Evolutionary conservation across 2,329 filamentous ascomycete genomes (phyloP), one percentile per base, ranked within the genome.

Genomic region (Zasmidium cellare): DNA sequence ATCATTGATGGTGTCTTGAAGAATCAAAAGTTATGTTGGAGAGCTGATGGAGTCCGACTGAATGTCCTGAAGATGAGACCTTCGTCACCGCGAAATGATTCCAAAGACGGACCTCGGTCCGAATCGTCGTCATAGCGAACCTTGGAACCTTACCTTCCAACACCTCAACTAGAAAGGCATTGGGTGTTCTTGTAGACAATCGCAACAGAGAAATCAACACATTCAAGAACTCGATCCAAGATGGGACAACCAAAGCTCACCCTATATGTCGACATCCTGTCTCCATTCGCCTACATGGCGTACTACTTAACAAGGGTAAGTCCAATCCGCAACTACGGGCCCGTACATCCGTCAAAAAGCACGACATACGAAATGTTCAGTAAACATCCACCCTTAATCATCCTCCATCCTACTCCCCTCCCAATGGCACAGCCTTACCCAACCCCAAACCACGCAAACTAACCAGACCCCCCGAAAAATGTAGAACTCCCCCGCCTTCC

Each of bases 201-300:
- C n/a, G n/a, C n/a, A n/a, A n/a, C n/a, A n/a, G n/a, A n/a, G n/a
- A n/a, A n/a, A n/a, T n/a, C n/a, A n/a, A n/a, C n/a, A 28, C 25
- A 28, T 28, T 11, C 25, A 6, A 28, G 11, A 5, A 28, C 25
- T 28, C 25, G 25, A 41, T 9, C 35, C 35, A 41, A 41, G n/a
- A 41, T 41, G 35, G 35, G 35, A 41, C 7, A 41, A n/a, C 35
- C 35, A 41, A 80, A 80, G 65, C 76, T 87, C 53, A 84, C 80
- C 0, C 73, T 87, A 14, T 86, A 82, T 63, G 69, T 86, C 47
- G 84, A 87, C 72, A 76, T 84, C 11, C 77, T 87, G 22, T 82
- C 79, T 59, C 84, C 84, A 0, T 87, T 87, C 69, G 82, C 77
- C 1, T 87, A 86, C 64, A 75, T 85, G 56, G 84, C 81, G 2